Conservation (phyloP, 306 rosid genomes). For the Cercis canadensis region DNA sequence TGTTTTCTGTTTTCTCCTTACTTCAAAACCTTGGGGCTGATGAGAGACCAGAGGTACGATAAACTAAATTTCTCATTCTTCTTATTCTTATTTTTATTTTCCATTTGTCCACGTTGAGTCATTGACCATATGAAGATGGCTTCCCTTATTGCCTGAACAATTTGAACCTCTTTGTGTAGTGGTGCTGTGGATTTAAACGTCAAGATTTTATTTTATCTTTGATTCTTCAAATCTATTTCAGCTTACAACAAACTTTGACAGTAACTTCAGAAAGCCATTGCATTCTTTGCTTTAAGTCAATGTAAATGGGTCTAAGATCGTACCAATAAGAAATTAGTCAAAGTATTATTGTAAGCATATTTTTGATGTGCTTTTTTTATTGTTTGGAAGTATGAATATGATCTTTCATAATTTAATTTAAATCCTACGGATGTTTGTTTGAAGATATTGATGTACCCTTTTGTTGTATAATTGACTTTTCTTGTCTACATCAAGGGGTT, state of each 20-base stretch:
- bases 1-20: slow-evolving; percentile 84
- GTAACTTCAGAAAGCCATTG: neutral
- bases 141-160: slow-evolving; percentile 1
- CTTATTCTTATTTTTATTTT: slow-evolving; percentile 3
- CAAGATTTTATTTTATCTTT: neutral
- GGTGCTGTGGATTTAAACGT: neutral
- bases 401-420: neutral
- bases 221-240: neutral
- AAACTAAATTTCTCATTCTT: neutral
- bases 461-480: slow-evolving; percentile 8
- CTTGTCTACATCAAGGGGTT: neutral
- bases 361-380: too few species aligned
- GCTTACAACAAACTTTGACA: slow-evolving; percentile 1
- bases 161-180: neutral
- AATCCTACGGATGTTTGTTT: neutral
- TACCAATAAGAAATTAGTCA: neutral
- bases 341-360: slow-evolving; percentile 12
- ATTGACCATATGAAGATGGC: neutral
- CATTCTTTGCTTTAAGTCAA: slow-evolving; percentile 5
- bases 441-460: neutral
- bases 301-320: neutral
- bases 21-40: slow-evolving; percentile 96
- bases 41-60: slow-evolving; percentile 93
- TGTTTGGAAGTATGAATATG: neutral
- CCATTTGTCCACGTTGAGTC: neutral